phyloP scores from a whole-genome alignment of 176 grass and related monocot genomes.

The Carex myosuroides region DNA sequence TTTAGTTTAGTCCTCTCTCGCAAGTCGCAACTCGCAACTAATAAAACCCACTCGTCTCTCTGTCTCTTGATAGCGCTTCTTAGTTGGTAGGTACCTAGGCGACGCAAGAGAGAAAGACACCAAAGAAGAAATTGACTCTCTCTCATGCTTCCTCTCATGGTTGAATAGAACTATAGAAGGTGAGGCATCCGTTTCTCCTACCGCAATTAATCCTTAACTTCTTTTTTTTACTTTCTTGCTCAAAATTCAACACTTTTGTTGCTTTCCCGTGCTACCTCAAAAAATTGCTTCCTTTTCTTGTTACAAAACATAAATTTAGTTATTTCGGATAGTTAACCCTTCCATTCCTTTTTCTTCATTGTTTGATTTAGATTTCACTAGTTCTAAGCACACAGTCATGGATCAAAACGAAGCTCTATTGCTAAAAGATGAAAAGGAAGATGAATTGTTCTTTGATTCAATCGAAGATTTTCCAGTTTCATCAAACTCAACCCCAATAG shows the following conservation, averaged over 20 bases:
- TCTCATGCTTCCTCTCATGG: background rate
- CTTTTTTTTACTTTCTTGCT: background rate
- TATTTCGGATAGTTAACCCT: background rate
- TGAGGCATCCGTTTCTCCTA: slow-evolving; percentile 1
- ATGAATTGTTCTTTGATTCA: slow-evolving; percentile 78
- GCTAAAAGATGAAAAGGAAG: slow-evolving; percentile 12
- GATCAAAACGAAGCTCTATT: background rate
- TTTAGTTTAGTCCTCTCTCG: background rate
- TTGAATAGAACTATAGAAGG: background rate
- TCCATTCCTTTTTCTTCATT: slow-evolving; percentile 4
- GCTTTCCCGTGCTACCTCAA: background rate
- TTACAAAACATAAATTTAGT: background rate
- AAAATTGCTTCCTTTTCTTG: background rate
- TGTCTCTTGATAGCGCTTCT: background rate
- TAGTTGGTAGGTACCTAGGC: background rate
- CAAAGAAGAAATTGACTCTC: background rate
- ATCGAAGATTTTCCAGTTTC: slow-evolving; percentile 57
- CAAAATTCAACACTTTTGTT: slow-evolving; percentile 16
- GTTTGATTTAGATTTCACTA: background rate
- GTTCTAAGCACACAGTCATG: background rate
- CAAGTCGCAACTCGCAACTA: background rate
- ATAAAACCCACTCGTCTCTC: background rate
- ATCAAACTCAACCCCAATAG: slow-evolving; percentile 35
- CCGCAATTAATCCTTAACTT: background rate
- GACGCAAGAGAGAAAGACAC: background rate